A percentile compares a stretch with the other conserved stretches of the same genome.
Conservation (phyloP, 2,329 filamentous ascomycete genomes). For the Beauveria scarabaeidicola region DNA sequence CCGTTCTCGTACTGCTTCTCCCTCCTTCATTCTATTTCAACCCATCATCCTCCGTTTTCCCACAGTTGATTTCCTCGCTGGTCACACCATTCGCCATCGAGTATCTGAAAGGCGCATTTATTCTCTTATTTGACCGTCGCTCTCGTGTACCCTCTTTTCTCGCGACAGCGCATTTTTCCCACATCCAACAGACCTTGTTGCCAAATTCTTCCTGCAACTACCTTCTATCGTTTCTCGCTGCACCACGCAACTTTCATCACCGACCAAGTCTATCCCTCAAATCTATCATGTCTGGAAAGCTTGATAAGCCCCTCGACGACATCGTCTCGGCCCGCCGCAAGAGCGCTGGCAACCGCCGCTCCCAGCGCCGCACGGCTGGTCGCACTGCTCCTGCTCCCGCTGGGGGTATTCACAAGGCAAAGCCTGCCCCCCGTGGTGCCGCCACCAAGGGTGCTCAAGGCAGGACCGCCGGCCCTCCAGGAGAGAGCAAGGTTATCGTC, state of each 20-base stretch:
- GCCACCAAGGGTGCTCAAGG: conserved; percentile 54
- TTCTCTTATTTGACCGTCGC: not conserved
- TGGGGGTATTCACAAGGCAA: conserved; percentile 78
- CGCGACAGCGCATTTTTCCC: conserved; percentile 11
- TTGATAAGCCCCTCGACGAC: conserved; percentile 95
- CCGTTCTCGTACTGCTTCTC: conserved; percentile 10
- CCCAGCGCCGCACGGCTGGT: conserved; percentile 42
- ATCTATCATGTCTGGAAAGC: conserved; percentile 74
- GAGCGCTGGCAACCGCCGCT: conserved; percentile 46
- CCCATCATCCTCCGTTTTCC: not conserved
- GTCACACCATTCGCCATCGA: not conserved
- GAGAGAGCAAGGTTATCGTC: conserved; percentile 95
- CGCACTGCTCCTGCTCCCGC: conserved; percentile 59
- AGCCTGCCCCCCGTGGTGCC: conserved; percentile 51
- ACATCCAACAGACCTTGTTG: not conserved
- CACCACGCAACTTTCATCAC: conserved; percentile 24
- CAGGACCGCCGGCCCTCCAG: conserved; percentile 51
- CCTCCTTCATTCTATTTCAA: conserved; percentile 11
- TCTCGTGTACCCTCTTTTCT: not conserved
- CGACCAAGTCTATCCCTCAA: not conserved
- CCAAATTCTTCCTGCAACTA: conserved; percentile 11
- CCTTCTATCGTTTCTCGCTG: conserved; percentile 24
- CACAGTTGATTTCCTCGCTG: not conserved
- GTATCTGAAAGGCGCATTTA: not conserved
- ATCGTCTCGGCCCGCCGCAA: conserved; percentile 74